Evolutionary conservation across 371 early-diverging fungal genomes (phyloP), one percentile per base, ranked within the genome.

Genomic region (Mortierella sp.): DNA sequence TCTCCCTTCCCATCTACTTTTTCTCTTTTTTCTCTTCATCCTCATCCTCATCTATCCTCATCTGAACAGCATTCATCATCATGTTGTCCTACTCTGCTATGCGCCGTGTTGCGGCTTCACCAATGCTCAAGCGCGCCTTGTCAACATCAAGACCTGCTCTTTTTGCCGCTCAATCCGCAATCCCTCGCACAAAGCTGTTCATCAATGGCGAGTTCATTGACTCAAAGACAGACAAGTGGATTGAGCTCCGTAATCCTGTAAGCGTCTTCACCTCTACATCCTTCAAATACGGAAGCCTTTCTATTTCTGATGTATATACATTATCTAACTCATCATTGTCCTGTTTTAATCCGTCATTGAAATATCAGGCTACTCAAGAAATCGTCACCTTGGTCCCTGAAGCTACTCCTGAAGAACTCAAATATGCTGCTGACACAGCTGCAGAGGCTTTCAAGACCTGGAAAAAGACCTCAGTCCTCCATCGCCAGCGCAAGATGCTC

Each of bases 181-280:
- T 85, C 34, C 86, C 86, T 28, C 90, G 84, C 34, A 90, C 94
- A 64, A 91, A 92, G 86, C 87, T 94, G 66, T 93, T 87, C 74
- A 94, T 98, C 84, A 93, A 97, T 75, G 98, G 98, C 63, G 92
- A 98, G 88, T 96, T 97, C 82, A 83, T 93, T 49, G 95, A 96
- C 68, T 97, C 97, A 15, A 89, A 93, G 72, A 88, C 97, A 31
- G 84, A 88, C 72, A 89, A 94, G 75, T 96, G 96, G 96, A 92
- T 96, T 72, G 94, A 94, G 59, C 89, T 98, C 37, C 88, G 89
- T 72, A 96, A 98, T 83, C 98, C 98, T 54, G 96, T 94, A 90
- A 68, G 68, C 26, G 13, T 26, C 23, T 3, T 51, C 23, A n/a
- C 29, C 35, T 34, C 8, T 32, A 13, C 19, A 22, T 40, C 4